These are phyloP conservation scores for Eimeria tenella DNA, from an alignment of 169 alveolate species.

Conservation along the genomic window DNA sequence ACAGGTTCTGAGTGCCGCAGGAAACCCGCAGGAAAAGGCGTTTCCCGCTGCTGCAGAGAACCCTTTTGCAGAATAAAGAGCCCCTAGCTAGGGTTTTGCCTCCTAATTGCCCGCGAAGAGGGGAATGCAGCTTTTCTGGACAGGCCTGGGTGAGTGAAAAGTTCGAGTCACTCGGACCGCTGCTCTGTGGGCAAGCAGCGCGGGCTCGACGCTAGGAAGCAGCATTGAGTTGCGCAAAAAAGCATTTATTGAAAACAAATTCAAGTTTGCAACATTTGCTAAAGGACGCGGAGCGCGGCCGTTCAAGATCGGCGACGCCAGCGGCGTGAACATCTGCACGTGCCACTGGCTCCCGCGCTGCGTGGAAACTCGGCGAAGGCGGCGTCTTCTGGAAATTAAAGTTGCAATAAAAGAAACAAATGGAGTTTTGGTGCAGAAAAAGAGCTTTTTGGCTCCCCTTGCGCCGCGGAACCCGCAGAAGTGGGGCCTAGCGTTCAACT, in stretches of 20 bases:
- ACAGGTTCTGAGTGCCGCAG: no score
- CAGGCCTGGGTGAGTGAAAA: no score
- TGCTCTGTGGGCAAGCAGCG: not conserved
- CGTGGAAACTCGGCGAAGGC: not conserved
- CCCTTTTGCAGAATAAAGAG: no score
- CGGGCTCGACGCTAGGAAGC: conserved; percentile 8
- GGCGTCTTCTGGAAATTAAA: not conserved
- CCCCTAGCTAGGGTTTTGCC: no score
- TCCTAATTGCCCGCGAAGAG: no score
- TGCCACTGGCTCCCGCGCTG: conserved; percentile 7
- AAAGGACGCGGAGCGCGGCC: not conserved
- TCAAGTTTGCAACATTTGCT: not conserved
- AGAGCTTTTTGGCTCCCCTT: not conserved
- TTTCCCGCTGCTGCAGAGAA: no score
- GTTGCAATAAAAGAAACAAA: not conserved
- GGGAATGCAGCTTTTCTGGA: no score
- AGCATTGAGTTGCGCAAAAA: conserved; percentile 20
- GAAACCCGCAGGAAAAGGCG: no score
- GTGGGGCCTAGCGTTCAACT: conserved; percentile 49
- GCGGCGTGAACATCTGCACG: no score
- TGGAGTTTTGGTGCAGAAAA: not conserved
- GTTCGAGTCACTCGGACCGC: not conserved
- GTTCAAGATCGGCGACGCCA: no score
- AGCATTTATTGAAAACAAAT: not conserved
- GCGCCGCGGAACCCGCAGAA: not conserved